phyloP scores from a whole-genome alignment of 75 land plant species.

The Pinus tabuliformis region DNA sequence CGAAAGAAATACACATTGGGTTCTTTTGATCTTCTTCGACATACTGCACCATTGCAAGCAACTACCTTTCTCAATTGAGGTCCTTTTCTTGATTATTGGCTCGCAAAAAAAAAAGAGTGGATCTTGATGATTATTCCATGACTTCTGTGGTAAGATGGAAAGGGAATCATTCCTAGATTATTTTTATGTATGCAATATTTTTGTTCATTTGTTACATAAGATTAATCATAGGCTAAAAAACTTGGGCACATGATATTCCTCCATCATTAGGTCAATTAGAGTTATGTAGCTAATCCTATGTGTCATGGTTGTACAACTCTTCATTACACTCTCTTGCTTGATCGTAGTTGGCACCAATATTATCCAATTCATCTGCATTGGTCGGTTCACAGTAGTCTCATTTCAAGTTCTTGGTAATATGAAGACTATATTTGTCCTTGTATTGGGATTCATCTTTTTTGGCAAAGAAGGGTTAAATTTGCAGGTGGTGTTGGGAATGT shows the following conservation, averaged over 20 bases:
- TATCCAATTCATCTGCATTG: constrained; percentile 90
- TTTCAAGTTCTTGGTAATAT: constrained; percentile 89
- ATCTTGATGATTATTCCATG: constrained; percentile 40
- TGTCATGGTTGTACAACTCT: constrained; percentile 50
- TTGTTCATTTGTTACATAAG: neutral
- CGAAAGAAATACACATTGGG: constrained; percentile 76
- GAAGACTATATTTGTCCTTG: constrained; percentile 77
- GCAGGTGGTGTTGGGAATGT: constrained; percentile 75
- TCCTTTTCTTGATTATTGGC: constrained; percentile 84
- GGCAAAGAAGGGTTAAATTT: constrained; percentile 68
- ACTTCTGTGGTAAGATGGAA: constrained; percentile 57
- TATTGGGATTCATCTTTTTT: constrained; percentile 69
- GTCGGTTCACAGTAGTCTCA: constrained; percentile 81
- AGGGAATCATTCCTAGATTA: neutral
- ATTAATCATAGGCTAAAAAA: neutral
- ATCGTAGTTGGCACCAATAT: constrained; percentile 84
- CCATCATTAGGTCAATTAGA: neutral
- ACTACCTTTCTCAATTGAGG: constrained; percentile 60
- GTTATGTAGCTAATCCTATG: constrained; percentile 4
- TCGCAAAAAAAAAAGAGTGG: constrained; percentile 67
- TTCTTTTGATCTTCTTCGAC: constrained; percentile 81
- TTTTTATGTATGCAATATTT: neutral
- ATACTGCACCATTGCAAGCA: constrained; percentile 91
- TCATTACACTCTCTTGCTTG: constrained; percentile 66
- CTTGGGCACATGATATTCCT: neutral